A percentile compares a stretch with the other conserved stretches of the same genome.
phyloP scores from a whole-genome alignment of 2,329 filamentous ascomycete genomes.

The Aplosporella prunicola region DNA sequence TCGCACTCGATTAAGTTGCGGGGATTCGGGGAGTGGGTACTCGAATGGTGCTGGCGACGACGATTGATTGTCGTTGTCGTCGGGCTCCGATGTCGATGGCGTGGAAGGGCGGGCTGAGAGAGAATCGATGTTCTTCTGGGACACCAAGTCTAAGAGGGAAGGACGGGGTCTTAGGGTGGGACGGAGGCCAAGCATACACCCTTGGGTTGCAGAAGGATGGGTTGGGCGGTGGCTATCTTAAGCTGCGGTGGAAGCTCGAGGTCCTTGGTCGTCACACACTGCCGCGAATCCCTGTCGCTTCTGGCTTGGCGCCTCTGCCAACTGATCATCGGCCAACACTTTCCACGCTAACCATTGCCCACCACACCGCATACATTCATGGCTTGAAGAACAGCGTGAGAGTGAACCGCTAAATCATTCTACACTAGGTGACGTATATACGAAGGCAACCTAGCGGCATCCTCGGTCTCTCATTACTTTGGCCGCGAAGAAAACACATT shows the following conservation, averaged over 20 bases:
- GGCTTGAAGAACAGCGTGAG: too few relatives aligned
- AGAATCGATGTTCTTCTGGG: conserved; percentile 39
- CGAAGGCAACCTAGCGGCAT: too few relatives aligned
- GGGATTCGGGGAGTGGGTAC: conserved; percentile 20
- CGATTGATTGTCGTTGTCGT: conserved; percentile 10
- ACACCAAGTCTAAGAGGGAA: conserved; percentile 54
- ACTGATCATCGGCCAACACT: not conserved
- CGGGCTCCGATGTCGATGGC: conserved; percentile 6
- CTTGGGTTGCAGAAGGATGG: conserved; percentile 7
- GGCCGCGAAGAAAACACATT: too few relatives aligned
- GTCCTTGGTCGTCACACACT: conserved; percentile 11
- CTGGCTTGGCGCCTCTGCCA: not conserved
- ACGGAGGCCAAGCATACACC: conserved; percentile 48
- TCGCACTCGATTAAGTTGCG: conserved; percentile 17
- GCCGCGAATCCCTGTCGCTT: conserved; percentile 9
- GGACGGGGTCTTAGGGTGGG: conserved; percentile 50
- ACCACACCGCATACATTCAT: too few relatives aligned
- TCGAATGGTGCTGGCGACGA: conserved; percentile 14
- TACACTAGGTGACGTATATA: too few relatives aligned
- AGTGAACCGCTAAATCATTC: too few relatives aligned
- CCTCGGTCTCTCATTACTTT: too few relatives aligned
- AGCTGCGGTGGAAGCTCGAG: conserved; percentile 7
- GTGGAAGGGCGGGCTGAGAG: conserved; percentile 24
- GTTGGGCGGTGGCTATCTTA: conserved; percentile 7
- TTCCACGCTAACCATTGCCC: too few relatives aligned